Percentiles rank a stretch among this genome's conserved stretches.
Conservation (phyloP, 2,329 filamentous ascomycete genomes). For the Pochonia chlamydosporia region DNA sequence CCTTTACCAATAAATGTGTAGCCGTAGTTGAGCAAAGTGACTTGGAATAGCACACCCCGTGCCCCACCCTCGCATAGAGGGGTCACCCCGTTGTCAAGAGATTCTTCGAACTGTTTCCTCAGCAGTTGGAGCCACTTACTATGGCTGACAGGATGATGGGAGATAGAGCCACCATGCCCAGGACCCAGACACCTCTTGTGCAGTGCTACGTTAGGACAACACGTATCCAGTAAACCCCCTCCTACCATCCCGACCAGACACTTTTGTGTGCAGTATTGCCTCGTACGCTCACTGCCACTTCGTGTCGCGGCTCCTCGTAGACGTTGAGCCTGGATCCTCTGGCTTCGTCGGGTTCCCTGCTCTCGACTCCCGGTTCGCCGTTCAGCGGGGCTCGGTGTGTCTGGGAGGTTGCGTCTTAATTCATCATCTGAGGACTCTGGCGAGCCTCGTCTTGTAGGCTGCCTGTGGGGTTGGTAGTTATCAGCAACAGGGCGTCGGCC, state of each 20-base stretch:
- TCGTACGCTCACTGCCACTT: neutral
- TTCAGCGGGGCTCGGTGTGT: conserved; percentile 4
- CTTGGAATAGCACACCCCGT: conserved; percentile 32
- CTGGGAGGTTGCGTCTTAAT: neutral
- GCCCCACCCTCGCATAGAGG: conserved; percentile 24
- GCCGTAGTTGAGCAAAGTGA: conserved; percentile 33
- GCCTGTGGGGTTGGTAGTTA: neutral
- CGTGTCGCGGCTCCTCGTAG: neutral
- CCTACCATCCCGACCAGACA: conserved; percentile 31
- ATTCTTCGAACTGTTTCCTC: conserved; percentile 21
- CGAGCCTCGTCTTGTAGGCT: neutral
- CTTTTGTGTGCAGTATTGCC: conserved; percentile 30
- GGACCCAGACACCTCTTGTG: conserved; percentile 18
- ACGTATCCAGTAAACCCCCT: conserved; percentile 22
- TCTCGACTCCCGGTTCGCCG: neutral
- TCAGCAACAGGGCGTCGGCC: neutral
- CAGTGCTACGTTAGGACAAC: conserved; percentile 31
- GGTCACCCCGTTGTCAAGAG: conserved; percentile 24
- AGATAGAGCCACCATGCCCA: neutral
- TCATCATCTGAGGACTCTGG: neutral
- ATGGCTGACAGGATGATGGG: conserved; percentile 22
- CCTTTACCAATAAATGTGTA: conserved; percentile 39
- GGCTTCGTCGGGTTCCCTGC: conserved; percentile 13
- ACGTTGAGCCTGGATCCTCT: conserved; percentile 12
- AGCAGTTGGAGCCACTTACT: conserved; percentile 24